Percentiles rank a stretch among this genome's conserved stretches.
phyloP scores from a whole-genome alignment of 176 grass and related monocot species.

The Chrysopogon serrulatus region DNA sequence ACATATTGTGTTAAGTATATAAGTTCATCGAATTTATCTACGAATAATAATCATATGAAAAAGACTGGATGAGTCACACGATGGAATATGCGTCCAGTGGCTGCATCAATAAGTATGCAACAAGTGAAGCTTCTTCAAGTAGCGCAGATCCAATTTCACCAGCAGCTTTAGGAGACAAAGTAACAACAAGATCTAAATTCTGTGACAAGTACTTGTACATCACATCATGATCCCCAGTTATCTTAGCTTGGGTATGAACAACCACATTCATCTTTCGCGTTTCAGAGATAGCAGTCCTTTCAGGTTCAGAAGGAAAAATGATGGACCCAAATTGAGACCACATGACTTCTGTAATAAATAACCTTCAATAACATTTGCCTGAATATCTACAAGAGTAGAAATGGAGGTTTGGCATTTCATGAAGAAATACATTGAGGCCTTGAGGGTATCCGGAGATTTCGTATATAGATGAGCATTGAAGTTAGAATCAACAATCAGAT shows the following conservation, averaged over 20 bases:
- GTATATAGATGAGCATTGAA: constrained; percentile 45
- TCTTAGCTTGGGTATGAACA: too few relatives aligned
- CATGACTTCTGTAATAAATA: constrained; percentile 62
- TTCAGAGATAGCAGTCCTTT: constrained; percentile 65
- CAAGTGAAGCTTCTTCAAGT: constrained; percentile 79
- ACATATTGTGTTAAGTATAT: too few relatives aligned
- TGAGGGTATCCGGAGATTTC: constrained; percentile 33
- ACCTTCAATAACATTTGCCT: constrained; percentile 60
- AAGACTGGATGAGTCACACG: constrained; percentile 83
- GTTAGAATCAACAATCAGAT: constrained; percentile 52
- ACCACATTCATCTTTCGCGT: too few relatives aligned
- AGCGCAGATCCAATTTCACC: constrained; percentile 74
- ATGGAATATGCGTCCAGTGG: constrained; percentile 86
- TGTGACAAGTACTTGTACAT: too few relatives aligned
- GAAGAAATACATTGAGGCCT: constrained; percentile 50
- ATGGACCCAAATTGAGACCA: constrained; percentile 56
- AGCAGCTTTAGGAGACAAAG: too few relatives aligned
- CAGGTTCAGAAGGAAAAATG: constrained; percentile 73
- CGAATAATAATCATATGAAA: too few relatives aligned
- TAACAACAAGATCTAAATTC: too few relatives aligned
- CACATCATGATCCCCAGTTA: too few relatives aligned
- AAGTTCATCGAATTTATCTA: too few relatives aligned
- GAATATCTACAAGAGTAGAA: constrained; percentile 63
- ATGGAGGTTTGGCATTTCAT: constrained; percentile 81
- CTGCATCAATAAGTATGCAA: constrained; percentile 86